Base-by-base conservation (phyloP, 129 eudicot species). In the Flaveria sonorensis region DNA sequence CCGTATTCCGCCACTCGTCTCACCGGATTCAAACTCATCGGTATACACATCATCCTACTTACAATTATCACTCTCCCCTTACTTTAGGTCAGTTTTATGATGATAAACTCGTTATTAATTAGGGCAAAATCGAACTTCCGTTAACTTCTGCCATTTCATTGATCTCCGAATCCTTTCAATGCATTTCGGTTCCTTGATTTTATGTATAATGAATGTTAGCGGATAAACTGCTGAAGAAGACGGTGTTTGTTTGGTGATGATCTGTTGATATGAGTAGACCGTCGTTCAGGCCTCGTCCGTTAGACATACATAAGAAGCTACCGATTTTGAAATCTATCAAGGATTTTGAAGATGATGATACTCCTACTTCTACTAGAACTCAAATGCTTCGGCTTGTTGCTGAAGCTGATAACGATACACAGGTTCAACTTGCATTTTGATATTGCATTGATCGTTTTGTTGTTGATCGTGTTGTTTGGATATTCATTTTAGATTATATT, bases 341-440 rank as follows among this genome's bases (percentile, higher is more conserved):
- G 81, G 98, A 93, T 28, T 88, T 90, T 70, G 98, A 93, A 77
- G 98, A 93, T 83, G 98, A 93, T 30, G 97, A 93, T 2, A 85
- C 81, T 56, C 95, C 95, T 4, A 82, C 89, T 68, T 78, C 92
- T 20, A 88, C 95, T 12, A 90, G 98, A 32, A 90, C 88, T 10
- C 96, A 88, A 73, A 79, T 90, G 66, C 87, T 90, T 39, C 98
- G 98, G 4, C 84, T 92, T 16, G 88, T 91, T 80, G 87, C 90
- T 6, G 98, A 92, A 72, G 88, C 95, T 21, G 92, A 92, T 63
- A 84, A 71, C 24, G 98, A 93, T 81, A 86, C 87, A 39, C 85
- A 81, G 77, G 81, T 81, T 46, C 12, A 45, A 28, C 71, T 42
- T 57, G 10, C 10, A 4, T 48, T 51, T 73, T 50, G 57, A 1